Base-by-base conservation (phyloP, 176 grass and related monocot species). In the Panicum miliaceum region DNA sequence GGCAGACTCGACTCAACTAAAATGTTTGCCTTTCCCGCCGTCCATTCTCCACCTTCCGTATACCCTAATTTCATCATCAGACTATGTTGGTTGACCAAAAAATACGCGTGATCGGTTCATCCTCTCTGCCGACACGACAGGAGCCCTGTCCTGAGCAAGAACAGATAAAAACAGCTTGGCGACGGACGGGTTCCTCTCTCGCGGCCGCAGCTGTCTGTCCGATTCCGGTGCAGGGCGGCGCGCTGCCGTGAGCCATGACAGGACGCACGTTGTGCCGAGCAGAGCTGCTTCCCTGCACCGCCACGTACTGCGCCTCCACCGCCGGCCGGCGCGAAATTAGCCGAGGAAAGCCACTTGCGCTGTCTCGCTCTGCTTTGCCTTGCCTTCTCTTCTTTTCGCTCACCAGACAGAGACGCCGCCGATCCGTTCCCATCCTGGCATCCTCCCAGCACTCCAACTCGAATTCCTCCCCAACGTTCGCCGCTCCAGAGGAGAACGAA, bases 371-470 rank as follows among this genome's bases (percentile, higher is more conserved):
- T 12, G 7, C 20, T 12, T 12, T n/a, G 40, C 53, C 62, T 84
- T 22, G 69, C 16, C 8, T 20, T 57, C 68, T 51, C 77, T 26
- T 80, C 54, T 64, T 73, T 79, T 73, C 76, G 15, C 67, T 79
- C 66, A 53, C 66, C 29, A 18, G 76, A 86, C 84, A 51, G 35
- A 5, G n/a, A 23, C 7, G 13, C 1, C 2, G 12, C 13, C 14
- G 36, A 35, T 10, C 18, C 38, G 7, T 6, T 26, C 25, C 69
- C 42, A 13, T 45, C 16, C 0, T 5, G 41, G 7, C 41, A 42
- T 9, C 41, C 9, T 7, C 16, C 64, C 7, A 0, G 1, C 63
- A 50, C 47, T 50, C 12, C 12, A 15, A 3, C 47, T 15, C 43
- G 10, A 46, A 46, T 46, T 8, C 8, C 40, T 8, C 34, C 4